These are phyloP conservation scores for Helotiales sp. DNA, from an alignment of 2,329 filamentous ascomycete species.

Conservation along the genomic window DNA sequence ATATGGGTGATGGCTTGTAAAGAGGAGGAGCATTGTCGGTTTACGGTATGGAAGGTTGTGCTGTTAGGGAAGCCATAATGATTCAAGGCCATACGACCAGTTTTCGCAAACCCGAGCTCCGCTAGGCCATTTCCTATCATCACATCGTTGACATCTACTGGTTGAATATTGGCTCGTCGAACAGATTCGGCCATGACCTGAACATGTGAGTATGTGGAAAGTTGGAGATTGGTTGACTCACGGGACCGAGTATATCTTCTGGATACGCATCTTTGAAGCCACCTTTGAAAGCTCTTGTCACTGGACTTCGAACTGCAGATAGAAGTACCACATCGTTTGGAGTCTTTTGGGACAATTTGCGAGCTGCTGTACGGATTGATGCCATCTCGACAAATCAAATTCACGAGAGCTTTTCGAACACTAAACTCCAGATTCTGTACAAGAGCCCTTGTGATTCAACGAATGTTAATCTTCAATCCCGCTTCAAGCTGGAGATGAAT, in stretches of 20 bases:
- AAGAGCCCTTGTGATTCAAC: too few relatives aligned
- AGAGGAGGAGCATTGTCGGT: slow-evolving; percentile 64
- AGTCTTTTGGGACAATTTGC: slow-evolving; percentile 43
- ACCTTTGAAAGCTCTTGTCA: slow-evolving; percentile 66
- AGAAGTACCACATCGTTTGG: slow-evolving; percentile 67
- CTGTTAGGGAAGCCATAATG: slow-evolving; percentile 61
- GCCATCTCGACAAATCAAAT: slow-evolving; percentile 20
- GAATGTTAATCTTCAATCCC: too few relatives aligned
- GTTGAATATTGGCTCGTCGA: slow-evolving; percentile 59
- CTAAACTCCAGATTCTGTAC: too few relatives aligned
- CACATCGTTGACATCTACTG: slow-evolving; percentile 60
- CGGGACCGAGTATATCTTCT: slow-evolving; percentile 61
- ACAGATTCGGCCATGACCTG: slow-evolving; percentile 51
- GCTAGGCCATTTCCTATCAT: slow-evolving; percentile 66
- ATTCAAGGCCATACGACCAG: slow-evolving; percentile 65
- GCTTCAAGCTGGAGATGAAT: too few relatives aligned
- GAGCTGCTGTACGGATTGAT: slow-evolving; percentile 10
- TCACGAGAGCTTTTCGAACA: too few relatives aligned
- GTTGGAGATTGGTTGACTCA: slow-evolving; percentile 5
- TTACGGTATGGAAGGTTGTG: slow-evolving; percentile 65
- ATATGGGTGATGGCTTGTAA: slow-evolving; percentile 63
- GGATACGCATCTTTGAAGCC: slow-evolving; percentile 66
- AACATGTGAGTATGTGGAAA: not conserved
- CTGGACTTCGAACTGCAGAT: slow-evolving; percentile 64
- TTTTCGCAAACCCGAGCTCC: slow-evolving; percentile 66